Evolutionary conservation across 2,329 filamentous ascomycete genomes (phyloP), one percentile per base, ranked within the genome.

Genomic region (Acrodontium crateriforme): DNA sequence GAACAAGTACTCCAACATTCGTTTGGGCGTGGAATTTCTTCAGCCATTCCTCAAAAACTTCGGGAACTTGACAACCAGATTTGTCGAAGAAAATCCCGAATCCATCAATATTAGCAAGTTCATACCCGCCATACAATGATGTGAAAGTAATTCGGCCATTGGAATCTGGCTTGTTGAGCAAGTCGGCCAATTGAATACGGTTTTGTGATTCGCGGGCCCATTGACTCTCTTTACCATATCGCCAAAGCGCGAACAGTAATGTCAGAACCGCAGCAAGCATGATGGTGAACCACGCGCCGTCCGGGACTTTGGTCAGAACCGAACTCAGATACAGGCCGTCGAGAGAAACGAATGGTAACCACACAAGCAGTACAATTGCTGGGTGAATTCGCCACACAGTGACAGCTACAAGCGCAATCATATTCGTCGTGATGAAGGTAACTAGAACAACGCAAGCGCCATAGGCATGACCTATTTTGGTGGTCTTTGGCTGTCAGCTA

Each of bases 71-170:
- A 18, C 69, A 64, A 21, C 78, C 77, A 1, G 69, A 63, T 53
- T 84, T 84, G 55, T 84, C 79, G 47, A 85, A 83, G 56, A 81
- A 84, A 29, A 84, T 72, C 2, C 74, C 78, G 71, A 63, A 12
- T 63, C 78, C 50, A 15, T 43, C 38, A 27, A 48, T 48, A 12
- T 53, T 55, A 16, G 58, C 62, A n/a, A 67, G 39, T 19, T 30
- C 37, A 13, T 37, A 42, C 5, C 48, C 49, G n/a, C 57, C 57
- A 29, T 39, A 35, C 10, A 19, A 24, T 9, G 29, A 22, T 4
- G 29, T 15, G 22, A 39, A 17, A 20, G 22, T 19, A 23, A 37
- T 25, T 7, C 38, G 39, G 3, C 53, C 50, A n/a, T 48, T 37
- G 2, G 37, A 31, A 12, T 38, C 31, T 2, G 37, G 45, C 11